Percentiles rank a stretch among this genome's conserved stretches.
Evolutionary conservation across 768 basidiomycete species (phyloP).

Genomic region (Pholiota molesta): DNA sequence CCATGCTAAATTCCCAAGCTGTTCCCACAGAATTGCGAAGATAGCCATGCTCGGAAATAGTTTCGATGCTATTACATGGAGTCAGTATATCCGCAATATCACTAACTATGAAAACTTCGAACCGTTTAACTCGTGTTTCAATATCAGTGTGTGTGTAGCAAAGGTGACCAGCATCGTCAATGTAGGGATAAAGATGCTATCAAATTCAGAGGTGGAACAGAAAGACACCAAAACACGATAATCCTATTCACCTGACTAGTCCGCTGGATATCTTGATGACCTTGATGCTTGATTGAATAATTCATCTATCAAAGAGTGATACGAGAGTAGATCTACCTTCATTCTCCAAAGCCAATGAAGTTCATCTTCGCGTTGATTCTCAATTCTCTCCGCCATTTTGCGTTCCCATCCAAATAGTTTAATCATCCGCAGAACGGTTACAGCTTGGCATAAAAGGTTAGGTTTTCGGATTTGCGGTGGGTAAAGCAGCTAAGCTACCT

Average conservation of each 20-base stretch:
- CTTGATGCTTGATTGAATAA: neutral
- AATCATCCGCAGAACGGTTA: slow-evolving; percentile 2
- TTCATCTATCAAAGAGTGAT: neutral
- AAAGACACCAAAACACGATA: neutral
- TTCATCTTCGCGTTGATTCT: neutral
- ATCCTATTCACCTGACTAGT: neutral
- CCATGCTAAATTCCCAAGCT: slow-evolving; percentile 43
- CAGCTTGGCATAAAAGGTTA: neutral
- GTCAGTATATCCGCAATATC: neutral
- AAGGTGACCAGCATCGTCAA: slow-evolving; percentile 70
- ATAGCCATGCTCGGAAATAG: slow-evolving; percentile 62
- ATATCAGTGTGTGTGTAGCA: slow-evolving; percentile 52
- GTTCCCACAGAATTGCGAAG: slow-evolving; percentile 62
- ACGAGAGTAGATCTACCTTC: neutral
- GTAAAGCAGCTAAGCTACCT: neutral
- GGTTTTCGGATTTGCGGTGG: neutral
- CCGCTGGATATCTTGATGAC: neutral
- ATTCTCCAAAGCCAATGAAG: neutral
- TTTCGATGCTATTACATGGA: slow-evolving; percentile 32
- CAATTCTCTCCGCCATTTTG: neutral
- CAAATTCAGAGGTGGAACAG: neutral
- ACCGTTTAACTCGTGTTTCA: slow-evolving; percentile 42
- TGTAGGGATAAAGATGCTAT: slow-evolving; percentile 40
- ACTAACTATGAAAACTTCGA: neutral
- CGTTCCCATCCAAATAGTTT: neutral